Evolutionary conservation across 2,329 filamentous ascomycete species (phyloP).

Genomic region (Penicillium griseofulvum): DNA sequence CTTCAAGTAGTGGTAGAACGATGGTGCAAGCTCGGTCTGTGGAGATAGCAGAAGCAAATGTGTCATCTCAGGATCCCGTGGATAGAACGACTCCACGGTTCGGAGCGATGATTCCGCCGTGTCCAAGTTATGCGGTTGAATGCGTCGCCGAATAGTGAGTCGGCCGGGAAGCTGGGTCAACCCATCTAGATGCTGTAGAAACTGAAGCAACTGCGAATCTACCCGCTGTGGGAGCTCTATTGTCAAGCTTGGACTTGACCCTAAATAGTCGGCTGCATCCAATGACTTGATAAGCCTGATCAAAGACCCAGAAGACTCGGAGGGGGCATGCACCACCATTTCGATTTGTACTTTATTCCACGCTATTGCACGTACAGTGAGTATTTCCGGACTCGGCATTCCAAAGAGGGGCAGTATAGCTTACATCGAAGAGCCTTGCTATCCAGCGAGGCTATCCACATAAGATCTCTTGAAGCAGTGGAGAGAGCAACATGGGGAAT

Average conservation of each 20-base stretch:
- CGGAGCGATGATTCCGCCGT: constrained; percentile 70
- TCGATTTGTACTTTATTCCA: constrained; percentile 80
- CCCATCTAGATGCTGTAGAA: constrained; percentile 66
- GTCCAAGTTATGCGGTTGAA: constrained; percentile 58
- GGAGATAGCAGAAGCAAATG: constrained; percentile 85
- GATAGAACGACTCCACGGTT: constrained; percentile 87
- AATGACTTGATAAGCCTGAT: constrained; percentile 76
- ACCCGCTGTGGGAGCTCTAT: constrained; percentile 75
- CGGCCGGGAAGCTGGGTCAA: constrained; percentile 53
- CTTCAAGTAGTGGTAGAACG: constrained; percentile 84
- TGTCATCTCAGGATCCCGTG: constrained; percentile 58
- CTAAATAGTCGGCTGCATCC: constrained; percentile 70
- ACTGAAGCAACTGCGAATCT: constrained; percentile 63
- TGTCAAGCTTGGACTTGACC: constrained; percentile 69
- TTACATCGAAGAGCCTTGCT: constrained; percentile 65
- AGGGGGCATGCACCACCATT: constrained; percentile 75
- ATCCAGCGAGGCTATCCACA: constrained; percentile 79
- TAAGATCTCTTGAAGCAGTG: constrained; percentile 57
- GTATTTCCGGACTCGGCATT: not conserved
- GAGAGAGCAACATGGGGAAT: constrained; percentile 76
- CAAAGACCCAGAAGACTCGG: constrained; percentile 69
- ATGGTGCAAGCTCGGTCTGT: constrained; percentile 72
- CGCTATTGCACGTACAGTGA: constrained; percentile 44
- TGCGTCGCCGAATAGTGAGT: constrained; percentile 71
- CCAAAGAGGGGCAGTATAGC: constrained; percentile 6